Evolutionary conservation across 129 eudicot species (phyloP), one percentile per base, ranked within the genome.

Genomic region (Tanacetum coccineum): DNA sequence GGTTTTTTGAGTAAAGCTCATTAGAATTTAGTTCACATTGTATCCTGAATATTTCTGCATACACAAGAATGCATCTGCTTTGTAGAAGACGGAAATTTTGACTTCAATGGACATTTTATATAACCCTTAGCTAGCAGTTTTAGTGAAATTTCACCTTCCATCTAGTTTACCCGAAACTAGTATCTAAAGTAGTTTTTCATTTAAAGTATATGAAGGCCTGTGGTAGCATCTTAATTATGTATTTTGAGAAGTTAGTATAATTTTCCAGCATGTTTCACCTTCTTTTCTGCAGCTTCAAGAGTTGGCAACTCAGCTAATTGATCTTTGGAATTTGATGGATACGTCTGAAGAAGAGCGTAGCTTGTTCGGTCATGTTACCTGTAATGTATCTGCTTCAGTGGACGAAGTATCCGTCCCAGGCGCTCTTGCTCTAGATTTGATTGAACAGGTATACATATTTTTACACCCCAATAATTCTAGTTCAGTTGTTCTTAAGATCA

Each of bases 271-370:
- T 30, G 21, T 36, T 48, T 9, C 78, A 3, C 54, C 54, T 67
- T 67, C 11, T 28, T 32, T 66, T 70, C 52, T 63, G 73, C 87
- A 93, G 99, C 95, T 93, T 81, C 99, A 93, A 89, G 96, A 86
- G 67, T 72, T 88, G 58, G 99, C 90, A 15, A 70, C 76, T 67
- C 99, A 89, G 78, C 84, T 93, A 15, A 81, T 83, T 81, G 93
- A 93, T 78, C 95, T 93, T 62, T 93, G 96, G 99, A 93, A 89
- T 83, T 72, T 93, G 78, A 93, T 93, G 99, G 99, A 93, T 64
- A 82, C 99, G 6, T 77, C 93, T 12, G 79, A 82, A 66, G 88
- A 89, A 67, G 99, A 86, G 54, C 84, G 99, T 42, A 74, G 76
- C 49, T 73, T 89, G 50, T 93, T 93, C 78, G 92, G 84, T 68